These are phyloP conservation scores for Bacidia rubella DNA, from an alignment of 495 filamentous ascomycete species.

Conservation along the genomic window DNA sequence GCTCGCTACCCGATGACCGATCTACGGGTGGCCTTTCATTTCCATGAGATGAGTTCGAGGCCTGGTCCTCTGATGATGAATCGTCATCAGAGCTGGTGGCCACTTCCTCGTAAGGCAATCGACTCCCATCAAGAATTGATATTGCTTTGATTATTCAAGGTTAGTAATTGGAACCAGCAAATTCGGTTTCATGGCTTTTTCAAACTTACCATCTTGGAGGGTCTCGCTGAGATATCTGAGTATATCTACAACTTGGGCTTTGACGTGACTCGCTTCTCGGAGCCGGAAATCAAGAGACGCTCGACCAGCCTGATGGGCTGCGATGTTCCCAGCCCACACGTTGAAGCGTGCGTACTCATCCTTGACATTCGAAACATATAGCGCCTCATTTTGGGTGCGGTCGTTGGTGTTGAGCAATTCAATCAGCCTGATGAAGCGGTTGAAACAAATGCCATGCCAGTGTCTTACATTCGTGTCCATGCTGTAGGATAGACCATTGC, in stretches of 20 bases:
- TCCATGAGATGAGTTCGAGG: no score
- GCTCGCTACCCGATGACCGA: no score
- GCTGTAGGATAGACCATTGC: no score
- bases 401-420: neutral
- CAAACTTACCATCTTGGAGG: constrained; percentile 5
- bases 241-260: neutral
- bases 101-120: no score
- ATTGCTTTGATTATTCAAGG: no score
- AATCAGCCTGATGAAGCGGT: neutral
- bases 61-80: no score
- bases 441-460: neutral
- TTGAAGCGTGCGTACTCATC: constrained; percentile 11
- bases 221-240: constrained; percentile 1
- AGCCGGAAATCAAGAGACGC: constrained; percentile 11
- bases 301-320: constrained; percentile 17
- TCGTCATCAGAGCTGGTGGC: no score
- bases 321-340: constrained; percentile 22
- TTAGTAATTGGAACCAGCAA: no score
- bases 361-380: neutral
- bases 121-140: no score
- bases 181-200: no score
- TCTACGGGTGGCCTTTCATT: no score
- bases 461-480: neutral
- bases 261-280: neutral
- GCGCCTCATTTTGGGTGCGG: neutral